Conservation (phyloP, 1,139 yeast genomes). For the Hyphopichia khmerensis region DNA sequence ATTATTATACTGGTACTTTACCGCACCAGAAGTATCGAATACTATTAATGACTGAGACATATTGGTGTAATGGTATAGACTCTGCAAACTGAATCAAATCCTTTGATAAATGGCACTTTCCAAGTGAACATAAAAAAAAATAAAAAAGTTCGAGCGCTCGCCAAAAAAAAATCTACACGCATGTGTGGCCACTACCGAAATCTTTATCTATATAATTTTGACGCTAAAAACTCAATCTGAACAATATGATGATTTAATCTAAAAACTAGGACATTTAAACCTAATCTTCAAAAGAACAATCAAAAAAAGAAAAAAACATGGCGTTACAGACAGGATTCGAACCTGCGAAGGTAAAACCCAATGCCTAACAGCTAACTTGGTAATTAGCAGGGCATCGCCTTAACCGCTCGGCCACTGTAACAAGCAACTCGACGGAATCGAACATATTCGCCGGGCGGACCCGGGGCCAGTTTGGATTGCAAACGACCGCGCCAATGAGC, state of each 20-base stretch:
- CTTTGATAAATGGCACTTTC: no score
- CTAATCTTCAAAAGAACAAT: no score
- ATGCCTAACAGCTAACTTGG: conserved; percentile 53
- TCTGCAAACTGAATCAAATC: no score
- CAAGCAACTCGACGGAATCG: conserved; percentile 13
- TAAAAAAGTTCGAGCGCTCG: no score
- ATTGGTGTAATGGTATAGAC: background rate
- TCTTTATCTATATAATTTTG: no score
- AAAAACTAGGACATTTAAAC: no score
- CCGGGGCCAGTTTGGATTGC: no score
- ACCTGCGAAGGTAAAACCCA: conserved; percentile 87
- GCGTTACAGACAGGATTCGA: conserved; percentile 88
- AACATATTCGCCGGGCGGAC: background rate
- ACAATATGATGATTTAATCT: no score
- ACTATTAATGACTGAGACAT: conserved; percentile 38
- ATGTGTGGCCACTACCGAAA: no score
- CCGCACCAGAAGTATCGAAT: conserved; percentile 37
- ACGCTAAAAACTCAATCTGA: no score
- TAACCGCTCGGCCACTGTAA: conserved; percentile 86
- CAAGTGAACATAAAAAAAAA: no score
- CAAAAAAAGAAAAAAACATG: conserved; percentile 32
- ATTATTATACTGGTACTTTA: conserved; percentile 37
- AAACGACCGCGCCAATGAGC: background rate
- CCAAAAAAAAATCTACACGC: no score
- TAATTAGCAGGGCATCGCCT: conserved; percentile 79